Conservation (phyloP, 371 early-diverging fungal genomes). For the Smittium culicis region DNA sequence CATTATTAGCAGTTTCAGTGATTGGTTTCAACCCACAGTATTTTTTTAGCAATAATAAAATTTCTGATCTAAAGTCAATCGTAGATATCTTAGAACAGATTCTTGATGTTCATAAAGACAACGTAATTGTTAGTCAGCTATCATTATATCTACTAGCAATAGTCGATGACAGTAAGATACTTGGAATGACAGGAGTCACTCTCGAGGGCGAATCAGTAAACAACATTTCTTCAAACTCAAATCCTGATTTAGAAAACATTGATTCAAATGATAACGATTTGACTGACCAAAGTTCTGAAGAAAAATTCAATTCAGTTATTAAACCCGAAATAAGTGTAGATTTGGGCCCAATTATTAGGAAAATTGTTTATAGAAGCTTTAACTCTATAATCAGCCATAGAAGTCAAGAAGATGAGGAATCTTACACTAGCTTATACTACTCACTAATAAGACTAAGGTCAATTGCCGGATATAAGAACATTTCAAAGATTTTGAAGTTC, state of each 20-base stretch:
- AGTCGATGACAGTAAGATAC: slow-evolving; percentile 2
- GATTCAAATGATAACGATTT: not conserved
- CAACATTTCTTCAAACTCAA: not conserved
- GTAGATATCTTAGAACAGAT: not conserved
- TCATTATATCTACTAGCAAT: not conserved
- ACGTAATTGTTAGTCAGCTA: not conserved
- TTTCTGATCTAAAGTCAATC: not conserved
- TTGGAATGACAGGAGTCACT: not conserved
- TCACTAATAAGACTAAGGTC: not conserved
- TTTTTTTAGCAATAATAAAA: not conserved
- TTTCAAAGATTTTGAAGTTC: not conserved
- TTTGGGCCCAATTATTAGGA: not conserved
- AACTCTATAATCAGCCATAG: not conserved
- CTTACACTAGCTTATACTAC: not conserved
- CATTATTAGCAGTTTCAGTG: not conserved
- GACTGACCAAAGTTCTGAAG: not conserved
- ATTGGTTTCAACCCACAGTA: not conserved
- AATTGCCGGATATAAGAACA: not conserved
- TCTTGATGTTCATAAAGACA: not conserved
- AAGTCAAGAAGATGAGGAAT: not conserved
- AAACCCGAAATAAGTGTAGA: not conserved
- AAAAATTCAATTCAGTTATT: not conserved
- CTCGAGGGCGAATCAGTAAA: not conserved
- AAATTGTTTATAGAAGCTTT: not conserved
- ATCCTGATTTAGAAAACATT: not conserved